phyloP scores from a whole-genome alignment of 148 eudicot species.

The Rhododendron kiyosumense region DNA sequence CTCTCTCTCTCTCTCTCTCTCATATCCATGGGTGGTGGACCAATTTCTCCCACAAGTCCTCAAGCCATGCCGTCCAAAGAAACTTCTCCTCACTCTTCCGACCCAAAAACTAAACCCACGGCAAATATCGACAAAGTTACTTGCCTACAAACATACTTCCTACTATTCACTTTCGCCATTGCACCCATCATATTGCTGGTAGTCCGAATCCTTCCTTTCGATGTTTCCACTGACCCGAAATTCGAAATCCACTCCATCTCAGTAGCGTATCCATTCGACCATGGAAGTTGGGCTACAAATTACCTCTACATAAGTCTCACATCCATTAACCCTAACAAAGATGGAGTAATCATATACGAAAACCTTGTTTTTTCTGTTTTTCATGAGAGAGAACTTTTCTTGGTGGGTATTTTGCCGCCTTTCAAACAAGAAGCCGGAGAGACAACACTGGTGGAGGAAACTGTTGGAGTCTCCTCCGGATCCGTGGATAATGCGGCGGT shows the following conservation, averaged over 20 bases:
- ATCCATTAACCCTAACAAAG: not conserved
- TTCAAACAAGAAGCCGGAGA: not conserved
- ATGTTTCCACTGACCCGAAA: not conserved
- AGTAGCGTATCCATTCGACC: not conserved
- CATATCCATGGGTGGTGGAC: not conserved
- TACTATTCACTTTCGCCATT: not conserved
- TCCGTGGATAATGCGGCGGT: not conserved
- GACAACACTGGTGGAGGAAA: not conserved
- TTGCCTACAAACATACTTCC: not conserved
- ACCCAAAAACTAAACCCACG: not conserved
- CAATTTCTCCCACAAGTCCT: not conserved
- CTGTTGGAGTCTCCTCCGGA: not conserved
- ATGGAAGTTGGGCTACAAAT: not conserved
- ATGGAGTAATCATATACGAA: not conserved
- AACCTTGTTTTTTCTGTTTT: not conserved
- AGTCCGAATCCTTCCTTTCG: not conserved
- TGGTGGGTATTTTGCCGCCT: not conserved
- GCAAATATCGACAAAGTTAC: not conserved
- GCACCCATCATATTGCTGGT: not conserved
- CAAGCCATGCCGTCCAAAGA: not conserved
- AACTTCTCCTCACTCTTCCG: not conserved
- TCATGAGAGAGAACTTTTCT: not conserved
- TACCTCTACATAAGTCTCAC: not conserved
- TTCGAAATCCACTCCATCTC: not conserved
- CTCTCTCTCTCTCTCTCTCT: not conserved